A percentile compares a stretch with the other conserved stretches of the same genome.
Conservation (phyloP, 768 basidiomycete genomes). For the Leccinum subtestaceum region DNA sequence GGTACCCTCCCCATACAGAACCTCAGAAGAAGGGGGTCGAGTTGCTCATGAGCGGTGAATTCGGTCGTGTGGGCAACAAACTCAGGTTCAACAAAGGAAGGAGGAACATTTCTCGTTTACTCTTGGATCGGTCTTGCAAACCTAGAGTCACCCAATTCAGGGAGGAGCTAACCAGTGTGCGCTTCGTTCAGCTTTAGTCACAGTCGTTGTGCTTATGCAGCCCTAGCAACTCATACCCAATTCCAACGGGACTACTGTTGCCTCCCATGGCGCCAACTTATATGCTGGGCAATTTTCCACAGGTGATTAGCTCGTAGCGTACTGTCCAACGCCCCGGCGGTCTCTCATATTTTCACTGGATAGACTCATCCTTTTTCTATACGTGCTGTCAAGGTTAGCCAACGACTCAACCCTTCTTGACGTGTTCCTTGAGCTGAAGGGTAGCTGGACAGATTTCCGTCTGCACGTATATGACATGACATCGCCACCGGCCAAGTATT, state of each 20-base stretch:
- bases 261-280: slow-evolving; percentile 66
- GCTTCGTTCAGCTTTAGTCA: slow-evolving; percentile 19
- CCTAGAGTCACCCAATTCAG: slow-evolving; percentile 36
- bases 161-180: slow-evolving; percentile 57
- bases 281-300: slow-evolving; percentile 85
- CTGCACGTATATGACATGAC: slow-evolving; percentile 85
- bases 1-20: slow-evolving; percentile 44
- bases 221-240: slow-evolving; percentile 73
- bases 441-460: slow-evolving; percentile 62
- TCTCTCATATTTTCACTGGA: slow-evolving; percentile 4
- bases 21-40: slow-evolving; percentile 63
- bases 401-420: background rate
- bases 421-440: background rate
- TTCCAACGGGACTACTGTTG: slow-evolving; percentile 75
- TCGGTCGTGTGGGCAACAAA: slow-evolving; percentile 63
- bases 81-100: slow-evolving; percentile 40
- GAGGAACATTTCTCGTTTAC: slow-evolving; percentile 46
- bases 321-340: background rate
- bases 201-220: slow-evolving; percentile 1
- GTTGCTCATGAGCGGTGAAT: slow-evolving; percentile 75
- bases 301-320: slow-evolving; percentile 38
- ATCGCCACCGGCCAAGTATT: slow-evolving; percentile 38
- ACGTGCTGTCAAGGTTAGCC: slow-evolving; percentile 78
- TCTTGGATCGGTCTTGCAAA: slow-evolving; percentile 42
- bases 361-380: slow-evolving; percentile 90